Percentiles rank a stretch among this genome's conserved stretches.
Conservation (phyloP, 2,329 filamentous ascomycete genomes). For the Sporothrix sp. region DNA sequence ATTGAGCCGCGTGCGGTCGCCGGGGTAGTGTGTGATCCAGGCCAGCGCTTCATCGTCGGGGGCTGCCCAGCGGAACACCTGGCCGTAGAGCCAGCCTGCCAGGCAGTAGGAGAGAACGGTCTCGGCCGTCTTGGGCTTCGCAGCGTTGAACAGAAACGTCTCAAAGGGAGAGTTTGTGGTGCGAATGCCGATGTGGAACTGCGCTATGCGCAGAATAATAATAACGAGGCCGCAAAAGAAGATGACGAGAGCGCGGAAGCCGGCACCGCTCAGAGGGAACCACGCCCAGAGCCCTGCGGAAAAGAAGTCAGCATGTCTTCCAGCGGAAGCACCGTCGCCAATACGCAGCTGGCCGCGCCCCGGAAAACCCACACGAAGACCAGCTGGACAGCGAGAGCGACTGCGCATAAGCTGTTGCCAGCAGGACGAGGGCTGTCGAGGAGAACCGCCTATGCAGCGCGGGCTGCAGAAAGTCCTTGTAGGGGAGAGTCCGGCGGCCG, state of each 20-base stretch:
- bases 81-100: slow-evolving; percentile 70
- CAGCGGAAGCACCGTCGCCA: neutral
- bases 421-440: slow-evolving; percentile 59
- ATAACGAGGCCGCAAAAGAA: slow-evolving; percentile 68
- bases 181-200: slow-evolving; percentile 65
- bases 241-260: slow-evolving; percentile 63
- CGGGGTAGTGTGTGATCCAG: slow-evolving; percentile 62
- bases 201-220: slow-evolving; percentile 76
- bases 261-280: slow-evolving; percentile 70
- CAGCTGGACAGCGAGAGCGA: slow-evolving; percentile 61
- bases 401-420: slow-evolving; percentile 63
- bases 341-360: too few species aligned
- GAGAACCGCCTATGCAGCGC: slow-evolving; percentile 80
- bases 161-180: slow-evolving; percentile 60
- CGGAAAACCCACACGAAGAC: slow-evolving; percentile 51
- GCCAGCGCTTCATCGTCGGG: slow-evolving; percentile 51
- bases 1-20: slow-evolving; percentile 68
- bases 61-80: slow-evolving; percentile 69
- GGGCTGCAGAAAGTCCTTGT: slow-evolving; percentile 86
- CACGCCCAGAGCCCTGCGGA: slow-evolving; percentile 67
- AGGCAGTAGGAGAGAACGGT: slow-evolving; percentile 67
- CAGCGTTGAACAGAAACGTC: slow-evolving; percentile 49
- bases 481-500: slow-evolving; percentile 48
- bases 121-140: slow-evolving; percentile 53
- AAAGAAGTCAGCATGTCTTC: slow-evolving; percentile 9